Percentiles rank a stretch among this genome's conserved stretches.
Conservation (phyloP, 164 flowering plant species). For the Annona cherimola region DNA sequence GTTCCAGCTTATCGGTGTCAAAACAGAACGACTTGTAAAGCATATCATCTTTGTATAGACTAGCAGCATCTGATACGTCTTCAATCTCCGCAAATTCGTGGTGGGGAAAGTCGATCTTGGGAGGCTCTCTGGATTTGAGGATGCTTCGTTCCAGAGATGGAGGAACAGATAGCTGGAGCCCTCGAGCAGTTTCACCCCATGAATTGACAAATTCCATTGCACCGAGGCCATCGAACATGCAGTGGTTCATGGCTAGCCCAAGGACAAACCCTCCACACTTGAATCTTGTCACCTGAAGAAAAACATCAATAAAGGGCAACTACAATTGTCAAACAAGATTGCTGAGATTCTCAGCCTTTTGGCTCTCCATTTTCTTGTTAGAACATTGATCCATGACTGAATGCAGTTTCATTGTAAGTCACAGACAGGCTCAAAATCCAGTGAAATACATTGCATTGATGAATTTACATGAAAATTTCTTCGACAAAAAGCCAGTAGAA, state of each 20-base stretch:
- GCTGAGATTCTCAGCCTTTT: neutral
- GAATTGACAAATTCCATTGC: conserved; percentile 88
- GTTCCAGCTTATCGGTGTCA: conserved; percentile 53
- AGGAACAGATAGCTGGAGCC: conserved; percentile 40
- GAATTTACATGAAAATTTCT: neutral
- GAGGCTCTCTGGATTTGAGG: conserved; percentile 54
- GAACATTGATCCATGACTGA: neutral
- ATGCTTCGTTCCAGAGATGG: conserved; percentile 63
- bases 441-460: too few species aligned
- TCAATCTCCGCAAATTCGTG: conserved; percentile 73
- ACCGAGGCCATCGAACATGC: conserved; percentile 73
- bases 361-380: neutral
- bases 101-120: conserved; percentile 62
- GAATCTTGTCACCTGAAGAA: conserved; percentile 71
- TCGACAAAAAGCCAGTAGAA: neutral
- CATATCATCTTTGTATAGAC: conserved; percentile 60
- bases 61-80: conserved; percentile 48
- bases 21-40: conserved; percentile 63
- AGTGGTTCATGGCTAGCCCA: conserved; percentile 76
- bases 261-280: conserved; percentile 86
- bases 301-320: neutral
- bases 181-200: conserved; percentile 81
- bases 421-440: neutral
- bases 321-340: neutral
- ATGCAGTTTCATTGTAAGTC: neutral